Evolutionary conservation across 192 early-diverging fungal genomes (phyloP).

Genomic region (Spizellomyces sp.): DNA sequence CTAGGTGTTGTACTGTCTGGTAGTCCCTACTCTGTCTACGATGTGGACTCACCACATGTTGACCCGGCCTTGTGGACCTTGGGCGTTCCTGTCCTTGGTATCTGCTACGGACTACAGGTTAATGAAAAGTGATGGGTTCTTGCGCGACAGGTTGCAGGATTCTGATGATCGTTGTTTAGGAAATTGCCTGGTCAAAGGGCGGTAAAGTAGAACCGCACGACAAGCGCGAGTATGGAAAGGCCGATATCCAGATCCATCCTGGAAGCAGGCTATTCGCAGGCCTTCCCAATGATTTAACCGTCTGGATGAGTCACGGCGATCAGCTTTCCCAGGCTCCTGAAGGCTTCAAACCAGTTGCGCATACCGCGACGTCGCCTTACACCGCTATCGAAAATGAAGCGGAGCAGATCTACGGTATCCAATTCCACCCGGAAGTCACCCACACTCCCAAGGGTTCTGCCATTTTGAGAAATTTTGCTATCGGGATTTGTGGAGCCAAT

Average conservation of each 20-base stretch:
- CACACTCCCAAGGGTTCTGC: slow-evolving; percentile 85
- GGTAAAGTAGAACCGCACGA: slow-evolving; percentile 86
- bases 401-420: slow-evolving; percentile 89
- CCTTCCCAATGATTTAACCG: slow-evolving; percentile 61
- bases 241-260: slow-evolving; percentile 68
- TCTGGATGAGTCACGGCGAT: slow-evolving; percentile 99
- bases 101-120: slow-evolving; percentile 95
- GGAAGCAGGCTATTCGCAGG: slow-evolving; percentile 74
- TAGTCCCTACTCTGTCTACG: slow-evolving; percentile 96
- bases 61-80: slow-evolving; percentile 88
- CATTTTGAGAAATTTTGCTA: slow-evolving; percentile 92
- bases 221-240: slow-evolving; percentile 96
- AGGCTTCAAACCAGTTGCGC: slow-evolving; percentile 84
- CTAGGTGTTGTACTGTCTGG: slow-evolving; percentile 93
- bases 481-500: slow-evolving; percentile 78
- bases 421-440: slow-evolving; percentile 99
- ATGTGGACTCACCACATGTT: slow-evolving; percentile 89
- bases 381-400: slow-evolving; percentile 83
- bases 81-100: slow-evolving; percentile 91
- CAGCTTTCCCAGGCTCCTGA: slow-evolving; percentile 79
- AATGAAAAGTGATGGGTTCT: slow-evolving; percentile 30
- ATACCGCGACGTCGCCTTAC: slow-evolving; percentile 85
- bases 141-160: background rate
- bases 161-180: slow-evolving; percentile 37
- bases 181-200: slow-evolving; percentile 87